Conservation (phyloP, 495 filamentous ascomycete species). For the Penicillium salamii region DNA sequence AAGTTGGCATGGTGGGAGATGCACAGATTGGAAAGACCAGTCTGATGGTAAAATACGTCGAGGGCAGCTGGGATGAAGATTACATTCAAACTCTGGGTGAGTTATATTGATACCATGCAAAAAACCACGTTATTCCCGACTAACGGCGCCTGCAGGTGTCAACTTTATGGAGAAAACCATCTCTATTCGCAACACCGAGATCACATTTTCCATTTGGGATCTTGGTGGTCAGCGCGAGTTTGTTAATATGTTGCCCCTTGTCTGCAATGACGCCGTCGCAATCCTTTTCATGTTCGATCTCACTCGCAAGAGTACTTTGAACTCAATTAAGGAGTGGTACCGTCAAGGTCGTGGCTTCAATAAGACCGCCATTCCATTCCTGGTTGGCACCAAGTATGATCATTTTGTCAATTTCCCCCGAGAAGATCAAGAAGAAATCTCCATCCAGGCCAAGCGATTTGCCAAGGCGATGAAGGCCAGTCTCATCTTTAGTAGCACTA, state of each 20-base stretch:
- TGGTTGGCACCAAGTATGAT: conserved; percentile 97
- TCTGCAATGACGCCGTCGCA: conserved; percentile 97
- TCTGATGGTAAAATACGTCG: conserved; percentile 99
- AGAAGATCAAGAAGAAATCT: conserved; percentile 98
- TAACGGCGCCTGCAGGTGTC: conserved; percentile 55
- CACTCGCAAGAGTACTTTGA: conserved; percentile 94
- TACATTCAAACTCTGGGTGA: conserved; percentile 96
- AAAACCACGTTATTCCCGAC: background rate
- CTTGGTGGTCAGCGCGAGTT: conserved; percentile 97
- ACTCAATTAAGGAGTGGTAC: conserved; percentile 99
- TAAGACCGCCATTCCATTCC: conserved; percentile 96
- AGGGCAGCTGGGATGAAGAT: conserved; percentile 98
- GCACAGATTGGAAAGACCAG: conserved; percentile 99
- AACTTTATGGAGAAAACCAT: conserved; percentile 99
- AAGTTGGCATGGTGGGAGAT: conserved; percentile 99
- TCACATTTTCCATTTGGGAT: conserved; percentile 99
- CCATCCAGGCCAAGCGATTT: conserved; percentile 92
- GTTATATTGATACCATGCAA: conserved; percentile 14
- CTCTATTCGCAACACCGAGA: conserved; percentile 98
- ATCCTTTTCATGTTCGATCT: conserved; percentile 99
- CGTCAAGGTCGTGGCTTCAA: conserved; percentile 97
- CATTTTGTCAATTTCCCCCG: conserved; percentile 97
- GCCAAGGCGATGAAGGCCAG: conserved; percentile 97
- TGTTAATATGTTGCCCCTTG: conserved; percentile 97
- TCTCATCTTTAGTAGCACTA: conserved; percentile 96